Evolutionary conservation across 352 stramenopile genomes (phyloP).

Genomic region (Pythium sp.): DNA sequence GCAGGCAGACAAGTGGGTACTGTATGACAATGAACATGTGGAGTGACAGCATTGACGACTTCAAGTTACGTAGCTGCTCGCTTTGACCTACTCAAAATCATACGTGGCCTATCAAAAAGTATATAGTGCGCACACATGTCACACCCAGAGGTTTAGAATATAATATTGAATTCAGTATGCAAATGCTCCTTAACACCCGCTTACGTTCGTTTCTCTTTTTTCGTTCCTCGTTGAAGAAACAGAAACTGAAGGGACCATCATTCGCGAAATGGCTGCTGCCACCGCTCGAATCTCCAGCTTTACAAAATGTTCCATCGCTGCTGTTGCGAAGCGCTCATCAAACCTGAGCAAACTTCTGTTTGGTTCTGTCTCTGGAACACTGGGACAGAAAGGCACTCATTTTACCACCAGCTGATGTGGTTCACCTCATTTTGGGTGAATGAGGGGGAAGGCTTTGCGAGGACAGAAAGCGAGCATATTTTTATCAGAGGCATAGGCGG

Average conservation of each 20-base stretch:
- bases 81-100: too few species aligned
- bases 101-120: background rate
- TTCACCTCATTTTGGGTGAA: background rate
- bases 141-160: background rate
- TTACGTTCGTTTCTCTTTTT: background rate
- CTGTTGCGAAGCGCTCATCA: background rate
- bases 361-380: background rate
- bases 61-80: background rate
- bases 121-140: conserved; percentile 2
- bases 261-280: background rate
- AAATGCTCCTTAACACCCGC: background rate
- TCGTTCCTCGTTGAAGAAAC: background rate
- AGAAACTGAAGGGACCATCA: conserved; percentile 13
- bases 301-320: background rate
- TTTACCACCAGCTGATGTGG: background rate
- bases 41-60: conserved; percentile 11
- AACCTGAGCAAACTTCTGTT: background rate
- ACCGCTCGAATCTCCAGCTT: background rate
- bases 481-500: conserved; percentile 7
- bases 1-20: too few species aligned
- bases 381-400: background rate
- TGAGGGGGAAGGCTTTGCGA: background rate
- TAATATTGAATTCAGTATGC: background rate
- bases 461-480: background rate
- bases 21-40: background rate